These are phyloP conservation scores for Chrysoporthe austroafricana DNA, from an alignment of 2,329 filamentous ascomycete genomes.

Conservation along the genomic window DNA sequence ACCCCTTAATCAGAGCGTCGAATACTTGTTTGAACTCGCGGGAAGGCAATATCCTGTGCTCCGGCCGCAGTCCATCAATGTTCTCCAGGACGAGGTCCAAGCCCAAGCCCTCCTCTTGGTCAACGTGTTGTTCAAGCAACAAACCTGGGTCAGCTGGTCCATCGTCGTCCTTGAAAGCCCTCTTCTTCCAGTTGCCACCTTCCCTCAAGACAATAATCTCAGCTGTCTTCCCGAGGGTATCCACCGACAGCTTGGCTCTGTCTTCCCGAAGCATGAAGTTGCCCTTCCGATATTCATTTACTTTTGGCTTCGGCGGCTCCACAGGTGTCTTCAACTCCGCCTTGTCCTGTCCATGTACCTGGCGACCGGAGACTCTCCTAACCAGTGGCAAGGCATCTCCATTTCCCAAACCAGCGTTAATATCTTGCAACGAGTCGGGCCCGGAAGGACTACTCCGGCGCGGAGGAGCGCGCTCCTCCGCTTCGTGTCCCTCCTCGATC, in stretches of 20 bases:
- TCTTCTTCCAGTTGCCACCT: conserved; percentile 31
- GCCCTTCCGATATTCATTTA: conserved; percentile 24
- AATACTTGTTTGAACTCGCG: conserved; percentile 48
- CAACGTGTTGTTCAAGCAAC: conserved; percentile 16
- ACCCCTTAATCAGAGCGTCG: conserved; percentile 46
- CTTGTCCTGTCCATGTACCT: not conserved
- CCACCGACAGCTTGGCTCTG: conserved; percentile 34
- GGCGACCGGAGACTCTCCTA: not conserved
- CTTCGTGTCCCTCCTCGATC: not conserved
- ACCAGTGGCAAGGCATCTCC: not conserved
- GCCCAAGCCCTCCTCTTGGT: conserved; percentile 32
- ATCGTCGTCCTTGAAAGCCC: not conserved
- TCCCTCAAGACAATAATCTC: conserved; percentile 54
- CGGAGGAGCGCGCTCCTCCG: not conserved
- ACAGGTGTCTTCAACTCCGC: not conserved
- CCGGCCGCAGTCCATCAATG: conserved; percentile 54
- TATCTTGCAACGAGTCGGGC: not conserved
- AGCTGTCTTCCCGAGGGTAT: conserved; percentile 45
- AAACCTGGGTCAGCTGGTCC: not conserved
- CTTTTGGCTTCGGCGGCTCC: not conserved
- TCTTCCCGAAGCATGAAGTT: conserved; percentile 23
- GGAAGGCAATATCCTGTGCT: conserved; percentile 42
- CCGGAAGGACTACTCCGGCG: not conserved
- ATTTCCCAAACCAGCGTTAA: not conserved
- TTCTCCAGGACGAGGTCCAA: conserved; percentile 46